A percentile compares a stretch with the other conserved stretches of the same genome.
Evolutionary conservation across 2,329 filamentous ascomycete species (phyloP).

Genomic region (Ophiocordyceps polyrhachis-furcata): DNA sequence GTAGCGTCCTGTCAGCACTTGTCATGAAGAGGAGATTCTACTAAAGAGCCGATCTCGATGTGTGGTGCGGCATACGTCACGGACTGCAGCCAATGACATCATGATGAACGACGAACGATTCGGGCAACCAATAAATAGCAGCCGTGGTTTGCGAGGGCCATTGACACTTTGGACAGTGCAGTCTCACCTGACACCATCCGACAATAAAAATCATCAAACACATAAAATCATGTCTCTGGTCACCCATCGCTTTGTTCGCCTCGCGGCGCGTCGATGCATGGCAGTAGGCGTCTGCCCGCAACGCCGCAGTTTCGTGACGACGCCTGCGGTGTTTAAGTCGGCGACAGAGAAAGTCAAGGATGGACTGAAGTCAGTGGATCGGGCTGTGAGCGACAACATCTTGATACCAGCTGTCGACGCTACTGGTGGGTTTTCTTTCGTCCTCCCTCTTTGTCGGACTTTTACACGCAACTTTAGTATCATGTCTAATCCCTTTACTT

Average conservation of each 20-base stretch:
- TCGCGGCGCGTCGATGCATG: constrained; percentile 9
- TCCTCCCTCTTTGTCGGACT: neutral
- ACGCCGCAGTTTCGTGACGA: neutral
- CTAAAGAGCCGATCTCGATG: neutral
- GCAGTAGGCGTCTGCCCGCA: neutral
- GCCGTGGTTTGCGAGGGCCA: no score
- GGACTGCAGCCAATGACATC: neutral
- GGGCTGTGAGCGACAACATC: constrained; percentile 39
- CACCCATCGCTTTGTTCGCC: constrained; percentile 16
- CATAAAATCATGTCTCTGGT: neutral
- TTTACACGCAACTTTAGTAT: neutral
- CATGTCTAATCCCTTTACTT: neutral
- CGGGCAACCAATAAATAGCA: no score
- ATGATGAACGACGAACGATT: neutral
- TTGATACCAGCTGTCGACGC: constrained; percentile 43
- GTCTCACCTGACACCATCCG: no score
- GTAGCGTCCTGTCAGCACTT: no score
- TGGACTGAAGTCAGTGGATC: constrained; percentile 38
- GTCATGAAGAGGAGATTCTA: neutral
- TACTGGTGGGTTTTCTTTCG: constrained; percentile 24
- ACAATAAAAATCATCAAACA: no score
- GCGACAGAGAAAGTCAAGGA: constrained; percentile 39
- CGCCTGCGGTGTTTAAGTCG: constrained; percentile 21
- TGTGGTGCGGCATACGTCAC: neutral
- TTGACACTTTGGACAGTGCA: no score